These are phyloP conservation scores for Asterella californica DNA, from an alignment of 225 moss, liverwort and hornwort genomes.

Conservation along the genomic window DNA sequence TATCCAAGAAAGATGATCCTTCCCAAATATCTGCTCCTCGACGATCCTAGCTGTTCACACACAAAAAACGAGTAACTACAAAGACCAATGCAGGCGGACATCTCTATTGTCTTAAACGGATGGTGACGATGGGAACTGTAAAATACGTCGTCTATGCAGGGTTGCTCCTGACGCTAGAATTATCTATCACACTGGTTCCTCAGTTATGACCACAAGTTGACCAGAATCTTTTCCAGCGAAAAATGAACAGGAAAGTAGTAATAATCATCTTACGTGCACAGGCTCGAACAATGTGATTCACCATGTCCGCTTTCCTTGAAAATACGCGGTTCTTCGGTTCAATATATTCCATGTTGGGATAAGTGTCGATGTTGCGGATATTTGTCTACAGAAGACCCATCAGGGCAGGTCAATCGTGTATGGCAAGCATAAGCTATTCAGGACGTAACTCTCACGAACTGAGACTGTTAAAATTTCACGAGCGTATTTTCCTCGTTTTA, in stretches of 20 bases:
- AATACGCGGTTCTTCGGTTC: constrained; percentile 84
- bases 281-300: constrained; percentile 83
- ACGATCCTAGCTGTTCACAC: constrained; percentile 73
- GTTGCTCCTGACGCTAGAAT: background rate
- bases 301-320: constrained; percentile 66
- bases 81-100: too few species aligned
- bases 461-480: too few species aligned
- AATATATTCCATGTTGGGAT: constrained; percentile 83
- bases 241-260: background rate
- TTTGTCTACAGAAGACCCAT: constrained; percentile 55
- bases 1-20: constrained; percentile 93
- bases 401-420: background rate
- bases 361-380: constrained; percentile 82
- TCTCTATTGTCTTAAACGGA: background rate
- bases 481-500: too few species aligned
- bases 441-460: too few species aligned
- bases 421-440: background rate
- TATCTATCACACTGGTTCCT: background rate
- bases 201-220: background rate
- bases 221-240: background rate
- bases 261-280: constrained; percentile 76
- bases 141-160: background rate
- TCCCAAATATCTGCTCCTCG: constrained; percentile 88
- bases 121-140: background rate
- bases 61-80: background rate